Percentiles rank a stretch among this genome's conserved stretches.
Evolutionary conservation across 176 grass and related monocot species (phyloP).

Genomic region (Phragmites australis): DNA sequence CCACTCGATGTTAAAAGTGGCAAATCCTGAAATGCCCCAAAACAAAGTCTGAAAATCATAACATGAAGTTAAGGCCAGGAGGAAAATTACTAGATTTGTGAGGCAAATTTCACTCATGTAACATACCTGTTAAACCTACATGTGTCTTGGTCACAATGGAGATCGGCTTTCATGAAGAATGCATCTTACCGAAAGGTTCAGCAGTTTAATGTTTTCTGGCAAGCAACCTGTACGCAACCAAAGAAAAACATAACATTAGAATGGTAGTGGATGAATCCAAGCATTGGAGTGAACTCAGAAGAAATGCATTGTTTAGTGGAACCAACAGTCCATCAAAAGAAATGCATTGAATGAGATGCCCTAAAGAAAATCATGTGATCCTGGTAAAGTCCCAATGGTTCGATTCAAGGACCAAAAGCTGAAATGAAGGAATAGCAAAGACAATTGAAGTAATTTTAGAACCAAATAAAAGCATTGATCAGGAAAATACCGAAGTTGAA

Average conservation of each 20-base stretch:
- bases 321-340: not conserved
- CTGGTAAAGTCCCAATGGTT: not conserved
- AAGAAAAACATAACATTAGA: conserved; percentile 16
- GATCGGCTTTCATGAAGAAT: conserved; percentile 21
- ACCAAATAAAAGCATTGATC: not conserved
- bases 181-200: conserved; percentile 24
- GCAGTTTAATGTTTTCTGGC: conserved; percentile 65
- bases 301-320: not conserved
- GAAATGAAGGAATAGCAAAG: not conserved
- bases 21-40: too few species aligned
- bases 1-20: too few species aligned
- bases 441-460: not conserved
- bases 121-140: not conserved
- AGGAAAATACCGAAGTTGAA: conserved; percentile 76
- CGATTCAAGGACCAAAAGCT: conserved; percentile 12
- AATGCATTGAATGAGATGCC: conserved; percentile 11
- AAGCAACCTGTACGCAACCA: conserved; percentile 61
- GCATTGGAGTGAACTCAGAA: not conserved
- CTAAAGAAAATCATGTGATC: not conserved
- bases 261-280: not conserved
- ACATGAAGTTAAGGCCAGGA: not conserved
- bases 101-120: not conserved
- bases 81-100: not conserved
- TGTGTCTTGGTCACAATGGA: conserved; percentile 2
- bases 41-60: not conserved